phyloP scores from a whole-genome alignment of 2,329 filamentous ascomycete genomes.

The Cadophora gregata region DNA sequence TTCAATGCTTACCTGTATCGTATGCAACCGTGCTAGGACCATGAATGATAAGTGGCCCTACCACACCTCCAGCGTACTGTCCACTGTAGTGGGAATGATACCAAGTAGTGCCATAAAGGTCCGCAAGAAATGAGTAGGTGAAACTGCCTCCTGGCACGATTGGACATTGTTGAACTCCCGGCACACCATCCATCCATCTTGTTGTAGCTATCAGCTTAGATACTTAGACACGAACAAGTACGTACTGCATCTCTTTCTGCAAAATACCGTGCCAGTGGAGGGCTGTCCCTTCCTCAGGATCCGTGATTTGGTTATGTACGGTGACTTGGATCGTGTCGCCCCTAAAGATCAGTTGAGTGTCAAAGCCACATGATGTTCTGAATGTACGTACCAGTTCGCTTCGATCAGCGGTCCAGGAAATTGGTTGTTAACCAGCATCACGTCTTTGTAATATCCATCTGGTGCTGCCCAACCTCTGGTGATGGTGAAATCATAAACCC shows the following conservation, averaged over 20 bases:
- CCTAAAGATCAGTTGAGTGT: conserved; percentile 21
- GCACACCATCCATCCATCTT: conserved; percentile 51
- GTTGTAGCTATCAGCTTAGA: neutral
- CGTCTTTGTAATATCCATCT: conserved; percentile 12
- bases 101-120: conserved; percentile 45
- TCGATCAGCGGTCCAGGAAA: conserved; percentile 12
- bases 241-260: conserved; percentile 45
- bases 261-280: conserved; percentile 57
- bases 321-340: conserved; percentile 61
- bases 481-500: conserved; percentile 7
- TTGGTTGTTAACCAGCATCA: conserved; percentile 15
- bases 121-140: conserved; percentile 41
- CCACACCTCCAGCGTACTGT: conserved; percentile 60
- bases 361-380: neutral
- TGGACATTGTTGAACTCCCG: conserved; percentile 66
- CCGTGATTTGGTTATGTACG: conserved; percentile 71
- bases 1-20: conserved; percentile 49
- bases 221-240: too few relatives aligned
- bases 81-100: conserved; percentile 65
- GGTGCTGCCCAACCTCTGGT: conserved; percentile 12
- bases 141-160: conserved; percentile 55
- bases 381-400: neutral
- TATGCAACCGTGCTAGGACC: conserved; percentile 63
- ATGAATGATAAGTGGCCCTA: conserved; percentile 66
- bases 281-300: conserved; percentile 45